Percentiles rank a stretch among this genome's conserved stretches.
phyloP scores from a whole-genome alignment of 345 rosid genomes.

The Dipteronia dyeriana region DNA sequence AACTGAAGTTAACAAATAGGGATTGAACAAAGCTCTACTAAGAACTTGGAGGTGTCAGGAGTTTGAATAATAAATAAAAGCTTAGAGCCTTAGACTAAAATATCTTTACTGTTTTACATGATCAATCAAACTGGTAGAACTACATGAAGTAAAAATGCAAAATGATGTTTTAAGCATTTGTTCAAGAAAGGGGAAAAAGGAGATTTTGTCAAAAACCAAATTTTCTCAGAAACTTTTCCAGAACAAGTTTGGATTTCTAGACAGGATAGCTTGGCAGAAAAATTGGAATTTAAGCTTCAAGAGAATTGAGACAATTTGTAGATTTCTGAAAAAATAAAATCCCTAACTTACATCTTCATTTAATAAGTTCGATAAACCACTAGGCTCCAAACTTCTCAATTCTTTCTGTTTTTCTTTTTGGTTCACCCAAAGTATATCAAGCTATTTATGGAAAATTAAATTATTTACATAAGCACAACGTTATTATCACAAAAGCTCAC shows the following conservation, averaged over 20 bases:
- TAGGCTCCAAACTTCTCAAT: neutral
- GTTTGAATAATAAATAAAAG: neutral
- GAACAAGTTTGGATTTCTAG: neutral
- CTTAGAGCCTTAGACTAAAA: neutral
- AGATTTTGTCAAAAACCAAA: neutral
- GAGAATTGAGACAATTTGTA: neutral
- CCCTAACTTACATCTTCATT: neutral
- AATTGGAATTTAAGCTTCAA: constrained; percentile 1
- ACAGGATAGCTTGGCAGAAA: neutral
- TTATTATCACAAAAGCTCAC: constrained; percentile 46
- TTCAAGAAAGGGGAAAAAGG: neutral
- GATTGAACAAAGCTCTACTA: neutral
- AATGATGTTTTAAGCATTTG: neutral
- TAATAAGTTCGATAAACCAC: neutral
- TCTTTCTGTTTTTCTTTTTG: neutral
- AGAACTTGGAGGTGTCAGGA: neutral
- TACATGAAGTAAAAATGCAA: neutral
- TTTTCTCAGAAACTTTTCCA: neutral
- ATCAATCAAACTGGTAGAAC: neutral
- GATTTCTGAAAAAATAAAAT: neutral
- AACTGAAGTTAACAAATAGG: neutral
- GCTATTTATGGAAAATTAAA: neutral
- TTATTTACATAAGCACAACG: constrained; percentile 8
- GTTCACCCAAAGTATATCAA: neutral
- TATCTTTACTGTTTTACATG: neutral